Percentiles rank a stretch among this genome's conserved stretches.
Conservation (phyloP, 164 flowering plant species). For the Saururus chinensis region DNA sequence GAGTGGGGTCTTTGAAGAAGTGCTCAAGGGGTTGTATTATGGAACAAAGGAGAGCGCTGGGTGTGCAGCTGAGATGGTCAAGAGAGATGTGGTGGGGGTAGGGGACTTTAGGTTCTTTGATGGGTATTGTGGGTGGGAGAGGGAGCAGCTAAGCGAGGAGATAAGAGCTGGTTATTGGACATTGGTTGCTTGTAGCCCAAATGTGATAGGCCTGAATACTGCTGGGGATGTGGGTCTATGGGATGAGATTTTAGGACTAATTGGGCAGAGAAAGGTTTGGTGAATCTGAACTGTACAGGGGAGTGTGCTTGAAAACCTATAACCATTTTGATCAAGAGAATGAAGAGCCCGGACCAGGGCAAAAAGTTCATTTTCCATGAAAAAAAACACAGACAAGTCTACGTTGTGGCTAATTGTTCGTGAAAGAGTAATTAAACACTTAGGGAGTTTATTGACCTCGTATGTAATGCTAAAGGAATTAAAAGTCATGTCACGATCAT, state of each 20-base stretch:
- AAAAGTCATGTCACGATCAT: too few relatives aligned
- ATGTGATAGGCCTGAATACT: conserved; percentile 42
- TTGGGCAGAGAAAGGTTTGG: conserved; percentile 36
- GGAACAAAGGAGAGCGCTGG: conserved; percentile 84
- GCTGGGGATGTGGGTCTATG: conserved; percentile 47
- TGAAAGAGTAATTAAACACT: too few relatives aligned
- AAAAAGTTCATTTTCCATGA: too few relatives aligned
- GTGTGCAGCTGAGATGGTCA: conserved; percentile 85
- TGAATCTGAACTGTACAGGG: neutral
- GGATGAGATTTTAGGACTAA: conserved; percentile 73
- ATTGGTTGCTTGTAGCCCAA: conserved; percentile 82
- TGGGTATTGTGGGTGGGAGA: conserved; percentile 94
- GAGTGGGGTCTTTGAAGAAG: conserved; percentile 73
- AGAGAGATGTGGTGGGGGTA: conserved; percentile 43
- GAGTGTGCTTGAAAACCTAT: neutral
- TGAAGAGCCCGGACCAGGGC: too few relatives aligned
- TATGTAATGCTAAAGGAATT: too few relatives aligned
- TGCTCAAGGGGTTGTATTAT: conserved; percentile 69
- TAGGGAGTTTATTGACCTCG: too few relatives aligned
- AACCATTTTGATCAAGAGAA: too few relatives aligned
- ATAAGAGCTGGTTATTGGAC: conserved; percentile 82
- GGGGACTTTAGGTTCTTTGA: conserved; percentile 80
- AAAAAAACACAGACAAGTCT: too few relatives aligned
- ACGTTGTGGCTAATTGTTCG: too few relatives aligned
- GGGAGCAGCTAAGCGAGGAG: conserved; percentile 64